Conservation (phyloP, 2,329 filamentous ascomycete species). For the Trichoderma sp. region DNA sequence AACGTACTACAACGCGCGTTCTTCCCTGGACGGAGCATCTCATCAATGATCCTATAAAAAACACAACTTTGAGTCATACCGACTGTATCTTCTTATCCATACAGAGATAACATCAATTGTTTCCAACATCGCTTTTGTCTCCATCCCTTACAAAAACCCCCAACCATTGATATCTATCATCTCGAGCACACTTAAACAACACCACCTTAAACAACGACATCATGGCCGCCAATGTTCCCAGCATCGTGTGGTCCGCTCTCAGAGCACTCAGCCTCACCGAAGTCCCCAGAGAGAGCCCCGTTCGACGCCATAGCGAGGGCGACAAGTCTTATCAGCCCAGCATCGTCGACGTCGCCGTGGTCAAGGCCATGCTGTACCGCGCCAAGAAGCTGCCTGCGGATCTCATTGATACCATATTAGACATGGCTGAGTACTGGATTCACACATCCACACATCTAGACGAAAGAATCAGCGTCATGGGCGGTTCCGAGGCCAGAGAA, state of each 20-base stretch:
- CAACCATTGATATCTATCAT: not conserved
- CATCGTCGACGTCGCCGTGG: constrained; percentile 50
- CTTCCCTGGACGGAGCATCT: not conserved
- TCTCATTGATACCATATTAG: constrained; percentile 57
- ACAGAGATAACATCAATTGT: not conserved
- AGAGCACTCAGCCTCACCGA: not conserved
- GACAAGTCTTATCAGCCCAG: constrained; percentile 37
- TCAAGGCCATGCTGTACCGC: constrained; percentile 50
- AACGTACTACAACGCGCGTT: not conserved
- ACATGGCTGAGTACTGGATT: constrained; percentile 65
- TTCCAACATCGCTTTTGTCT: not conserved
- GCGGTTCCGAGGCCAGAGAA: constrained; percentile 29
- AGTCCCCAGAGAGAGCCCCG: not conserved
- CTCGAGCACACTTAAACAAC: not conserved
- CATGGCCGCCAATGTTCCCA: constrained; percentile 1
- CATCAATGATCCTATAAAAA: not conserved
- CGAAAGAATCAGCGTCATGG: constrained; percentile 28
- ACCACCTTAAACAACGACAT: not conserved
- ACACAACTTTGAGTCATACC: not conserved
- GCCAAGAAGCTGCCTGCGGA: constrained; percentile 52
- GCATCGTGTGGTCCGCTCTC: constrained; percentile 7
- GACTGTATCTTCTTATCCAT: not conserved
- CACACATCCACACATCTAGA: constrained; percentile 44
- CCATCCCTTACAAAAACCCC: not conserved
- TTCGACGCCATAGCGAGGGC: not conserved